Percentiles rank a stretch among this genome's conserved stretches.
Evolutionary conservation across 2,329 filamentous ascomycete genomes (phyloP).

Genomic region (Aspergillus eucalypticola): DNA sequence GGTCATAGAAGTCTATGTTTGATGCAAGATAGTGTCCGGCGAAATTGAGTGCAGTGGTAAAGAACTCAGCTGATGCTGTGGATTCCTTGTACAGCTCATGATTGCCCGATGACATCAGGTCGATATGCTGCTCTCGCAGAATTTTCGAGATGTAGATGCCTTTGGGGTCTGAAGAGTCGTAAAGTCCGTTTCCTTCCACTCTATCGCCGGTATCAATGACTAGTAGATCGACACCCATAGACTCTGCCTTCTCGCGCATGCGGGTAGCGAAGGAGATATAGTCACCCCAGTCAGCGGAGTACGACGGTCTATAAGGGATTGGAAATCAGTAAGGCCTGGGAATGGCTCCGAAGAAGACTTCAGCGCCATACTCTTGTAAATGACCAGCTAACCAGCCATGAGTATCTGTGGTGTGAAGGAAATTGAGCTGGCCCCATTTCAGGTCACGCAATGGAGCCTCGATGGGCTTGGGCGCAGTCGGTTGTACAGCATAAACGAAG

Average conservation of each 20-base stretch:
- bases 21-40: constrained; percentile 80
- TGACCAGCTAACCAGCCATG: constrained; percentile 97
- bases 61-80: constrained; percentile 75
- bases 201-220: constrained; percentile 94
- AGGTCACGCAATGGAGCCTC: constrained; percentile 80
- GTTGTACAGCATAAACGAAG: constrained; percentile 63
- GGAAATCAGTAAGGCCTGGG: constrained; percentile 16
- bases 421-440: constrained; percentile 92
- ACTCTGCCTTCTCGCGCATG: constrained; percentile 75
- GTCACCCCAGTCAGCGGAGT: constrained; percentile 96
- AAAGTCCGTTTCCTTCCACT: constrained; percentile 91
- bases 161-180: constrained; percentile 84
- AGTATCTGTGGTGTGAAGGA: constrained; percentile 93
- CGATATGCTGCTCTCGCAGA: constrained; percentile 76
- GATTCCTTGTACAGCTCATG: constrained; percentile 88
- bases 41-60: constrained; percentile 80
- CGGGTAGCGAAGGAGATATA: constrained; percentile 90
- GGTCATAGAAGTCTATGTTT: constrained; percentile 85
- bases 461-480: constrained; percentile 74
- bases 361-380: constrained; percentile 70
- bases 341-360: neutral
- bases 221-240: constrained; percentile 78
- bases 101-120: constrained; percentile 85
- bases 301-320: constrained; percentile 66
- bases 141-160: constrained; percentile 88